Conservation (phyloP, 2,329 filamentous ascomycete species). For the Ophidiomyces ophidiicola region DNA sequence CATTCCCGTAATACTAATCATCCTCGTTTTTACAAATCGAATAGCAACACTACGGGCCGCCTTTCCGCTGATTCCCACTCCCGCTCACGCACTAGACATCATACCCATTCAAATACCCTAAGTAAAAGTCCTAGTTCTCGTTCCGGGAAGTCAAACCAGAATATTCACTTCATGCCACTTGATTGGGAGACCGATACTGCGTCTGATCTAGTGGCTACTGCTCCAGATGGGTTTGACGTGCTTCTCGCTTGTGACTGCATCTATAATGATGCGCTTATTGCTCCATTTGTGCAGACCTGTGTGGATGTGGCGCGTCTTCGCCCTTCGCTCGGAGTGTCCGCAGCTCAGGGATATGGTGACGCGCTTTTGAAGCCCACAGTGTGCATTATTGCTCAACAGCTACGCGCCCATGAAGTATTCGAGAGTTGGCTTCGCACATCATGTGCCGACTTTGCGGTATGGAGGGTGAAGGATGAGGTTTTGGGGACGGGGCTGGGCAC, state of each 20-base stretch:
- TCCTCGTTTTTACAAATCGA: slow-evolving; percentile 9
- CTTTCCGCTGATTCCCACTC: slow-evolving; percentile 12
- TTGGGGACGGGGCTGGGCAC: slow-evolving; percentile 49
- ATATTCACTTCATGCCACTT: slow-evolving; percentile 48
- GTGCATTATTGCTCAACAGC: slow-evolving; percentile 77
- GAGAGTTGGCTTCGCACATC: slow-evolving; percentile 67
- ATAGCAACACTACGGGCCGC: background rate
- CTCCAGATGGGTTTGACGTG: slow-evolving; percentile 49
- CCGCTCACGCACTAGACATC: slow-evolving; percentile 7
- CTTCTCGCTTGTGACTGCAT: slow-evolving; percentile 86
- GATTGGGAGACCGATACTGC: slow-evolving; percentile 65
- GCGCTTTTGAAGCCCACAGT: slow-evolving; percentile 43
- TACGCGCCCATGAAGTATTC: slow-evolving; percentile 75
- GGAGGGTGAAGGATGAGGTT: slow-evolving; percentile 57
- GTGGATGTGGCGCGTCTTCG: slow-evolving; percentile 58
- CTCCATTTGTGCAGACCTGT: slow-evolving; percentile 71
- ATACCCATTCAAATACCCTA: slow-evolving; percentile 7
- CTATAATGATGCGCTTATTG: slow-evolving; percentile 79
- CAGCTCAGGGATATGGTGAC: slow-evolving; percentile 3
- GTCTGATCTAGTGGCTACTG: slow-evolving; percentile 20
- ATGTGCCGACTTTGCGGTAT: slow-evolving; percentile 53
- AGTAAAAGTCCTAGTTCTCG: background rate
- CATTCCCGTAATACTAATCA: slow-evolving; percentile 1
- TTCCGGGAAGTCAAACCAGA: slow-evolving; percentile 15
- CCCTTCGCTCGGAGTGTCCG: slow-evolving; percentile 13